A percentile compares a stretch with the other conserved stretches of the same genome.
Evolutionary conservation across 2,329 filamentous ascomycete species (phyloP).

Genomic region (Diaporthe sp.): DNA sequence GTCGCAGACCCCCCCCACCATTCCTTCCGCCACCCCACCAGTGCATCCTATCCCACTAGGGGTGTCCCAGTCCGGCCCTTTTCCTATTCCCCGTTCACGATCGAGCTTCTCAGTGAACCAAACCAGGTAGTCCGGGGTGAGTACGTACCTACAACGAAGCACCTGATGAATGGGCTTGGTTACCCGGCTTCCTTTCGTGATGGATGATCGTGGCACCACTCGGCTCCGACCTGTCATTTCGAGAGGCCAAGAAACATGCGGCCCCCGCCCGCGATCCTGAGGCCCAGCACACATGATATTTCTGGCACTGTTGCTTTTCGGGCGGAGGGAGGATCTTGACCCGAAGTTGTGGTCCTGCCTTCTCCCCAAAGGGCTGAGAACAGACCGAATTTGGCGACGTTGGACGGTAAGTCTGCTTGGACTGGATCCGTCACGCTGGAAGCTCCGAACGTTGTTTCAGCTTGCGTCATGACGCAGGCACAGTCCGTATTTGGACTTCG

Average conservation of each 20-base stretch:
- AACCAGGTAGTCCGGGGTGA: background rate
- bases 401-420: background rate
- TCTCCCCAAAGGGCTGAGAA: background rate
- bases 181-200: constrained; percentile 23
- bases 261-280: constrained; percentile 15
- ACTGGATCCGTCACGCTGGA: constrained; percentile 11
- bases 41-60: background rate
- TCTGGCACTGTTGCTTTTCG: background rate
- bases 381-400: background rate
- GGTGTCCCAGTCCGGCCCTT: background rate
- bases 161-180: constrained; percentile 10
- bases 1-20: constrained; percentile 9
- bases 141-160: background rate
- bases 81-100: background rate
- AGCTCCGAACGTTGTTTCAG: constrained; percentile 19
- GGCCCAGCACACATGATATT: constrained; percentile 2
- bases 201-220: constrained; percentile 22
- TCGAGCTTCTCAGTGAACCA: background rate
- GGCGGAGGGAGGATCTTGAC: background rate
- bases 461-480: constrained; percentile 11
- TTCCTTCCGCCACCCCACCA: constrained; percentile 3
- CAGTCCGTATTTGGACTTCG: background rate
- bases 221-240: constrained; percentile 3
- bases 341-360: background rate
- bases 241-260: background rate